phyloP scores from a whole-genome alignment of 192 early-diverging fungal genomes.

The Oehlia diaphana region DNA sequence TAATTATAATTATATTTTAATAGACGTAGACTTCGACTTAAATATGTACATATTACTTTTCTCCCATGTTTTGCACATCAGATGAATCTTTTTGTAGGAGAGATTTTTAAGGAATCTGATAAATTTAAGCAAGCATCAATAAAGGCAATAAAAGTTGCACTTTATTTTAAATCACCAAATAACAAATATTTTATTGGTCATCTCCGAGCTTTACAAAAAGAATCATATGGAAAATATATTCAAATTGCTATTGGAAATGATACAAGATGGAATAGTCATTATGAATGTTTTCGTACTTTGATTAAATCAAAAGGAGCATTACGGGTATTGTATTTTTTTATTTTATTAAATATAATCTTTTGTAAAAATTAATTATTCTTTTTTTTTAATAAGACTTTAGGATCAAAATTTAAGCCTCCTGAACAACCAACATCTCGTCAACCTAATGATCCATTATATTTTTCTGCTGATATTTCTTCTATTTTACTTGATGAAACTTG shows the following conservation, averaged over 20 bases:
- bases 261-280: background rate
- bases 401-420: background rate
- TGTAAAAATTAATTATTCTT: no score
- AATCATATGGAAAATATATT: no score
- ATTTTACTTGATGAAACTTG: conserved; percentile 2
- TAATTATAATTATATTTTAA: no score
- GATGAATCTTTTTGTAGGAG: no score
- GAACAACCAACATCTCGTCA: background rate
- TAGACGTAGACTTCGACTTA: no score
- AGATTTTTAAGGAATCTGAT: no score
- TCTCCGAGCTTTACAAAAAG: no score
- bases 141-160: conserved; percentile 2
- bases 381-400: background rate
- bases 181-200: background rate
- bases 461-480: background rate
- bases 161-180: background rate
- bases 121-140: background rate
- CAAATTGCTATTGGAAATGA: no score
- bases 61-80: no score
- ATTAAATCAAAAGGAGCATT: background rate
- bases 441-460: background rate
- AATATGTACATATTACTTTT: no score
- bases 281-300: background rate
- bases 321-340: background rate
- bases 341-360: no score